Conservation (phyloP, 192 early-diverging fungal genomes). For the Coemansia sp. region DNA sequence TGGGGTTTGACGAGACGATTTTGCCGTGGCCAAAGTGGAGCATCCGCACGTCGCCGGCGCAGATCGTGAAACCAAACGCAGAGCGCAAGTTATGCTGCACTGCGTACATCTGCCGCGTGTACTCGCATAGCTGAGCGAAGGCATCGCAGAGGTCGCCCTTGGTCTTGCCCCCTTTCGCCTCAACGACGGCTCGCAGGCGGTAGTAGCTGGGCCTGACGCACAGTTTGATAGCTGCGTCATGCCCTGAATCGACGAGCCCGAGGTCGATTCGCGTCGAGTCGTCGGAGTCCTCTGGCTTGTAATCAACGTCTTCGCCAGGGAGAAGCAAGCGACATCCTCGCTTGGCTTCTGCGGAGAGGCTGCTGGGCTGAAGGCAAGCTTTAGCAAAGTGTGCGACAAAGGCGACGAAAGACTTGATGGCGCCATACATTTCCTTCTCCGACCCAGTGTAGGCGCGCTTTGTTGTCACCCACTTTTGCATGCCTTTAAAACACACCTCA, state of each 20-base stretch:
- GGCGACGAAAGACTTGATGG: not conserved
- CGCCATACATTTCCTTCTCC: not conserved
- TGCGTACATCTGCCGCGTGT: conserved; percentile 3
- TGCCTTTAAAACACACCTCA: not conserved
- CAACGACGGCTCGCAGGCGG: not conserved
- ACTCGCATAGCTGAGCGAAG: not conserved
- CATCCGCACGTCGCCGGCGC: not conserved
- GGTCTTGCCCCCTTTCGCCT: not conserved
- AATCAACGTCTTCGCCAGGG: not conserved
- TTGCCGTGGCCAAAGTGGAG: not conserved
- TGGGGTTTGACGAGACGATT: not conserved
- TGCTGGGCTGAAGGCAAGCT: not conserved
- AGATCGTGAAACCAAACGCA: conserved; percentile 14
- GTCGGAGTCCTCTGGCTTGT: not conserved
- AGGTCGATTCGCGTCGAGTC: not conserved
- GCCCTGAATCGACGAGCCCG: not conserved
- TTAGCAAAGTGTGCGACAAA: not conserved
- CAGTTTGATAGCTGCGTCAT: not conserved
- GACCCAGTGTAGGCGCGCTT: not conserved
- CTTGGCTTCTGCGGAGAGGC: not conserved
- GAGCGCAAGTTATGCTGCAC: conserved; percentile 11
- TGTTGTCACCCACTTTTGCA: not conserved
- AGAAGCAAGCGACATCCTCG: not conserved
- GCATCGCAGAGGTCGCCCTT: not conserved
- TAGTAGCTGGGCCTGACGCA: not conserved